Conservation (phyloP, 2,329 filamentous ascomycete species). For the Tolypocladium guangdongense region DNA sequence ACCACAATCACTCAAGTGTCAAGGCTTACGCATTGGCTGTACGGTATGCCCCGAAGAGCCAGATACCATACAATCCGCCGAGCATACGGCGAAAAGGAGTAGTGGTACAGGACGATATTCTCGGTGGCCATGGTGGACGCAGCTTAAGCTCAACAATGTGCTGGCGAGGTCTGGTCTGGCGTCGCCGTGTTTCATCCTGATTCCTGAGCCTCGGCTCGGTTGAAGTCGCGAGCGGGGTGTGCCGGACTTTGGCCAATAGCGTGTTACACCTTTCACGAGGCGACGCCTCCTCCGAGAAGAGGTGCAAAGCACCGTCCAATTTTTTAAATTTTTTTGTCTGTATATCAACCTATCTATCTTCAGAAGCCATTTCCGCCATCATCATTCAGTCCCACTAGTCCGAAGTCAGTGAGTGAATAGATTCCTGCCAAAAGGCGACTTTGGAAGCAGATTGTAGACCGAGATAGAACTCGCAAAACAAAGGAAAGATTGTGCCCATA, state of each 20-base stretch:
- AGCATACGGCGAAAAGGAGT: constrained; percentile 54
- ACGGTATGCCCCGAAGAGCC: constrained; percentile 51
- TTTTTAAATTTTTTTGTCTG: too few species aligned
- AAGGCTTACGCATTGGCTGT: constrained; percentile 51
- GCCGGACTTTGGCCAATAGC: constrained; percentile 6
- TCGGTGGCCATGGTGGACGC: constrained; percentile 9
- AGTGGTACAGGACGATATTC: constrained; percentile 52
- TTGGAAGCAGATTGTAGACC: neutral
- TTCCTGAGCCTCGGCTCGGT: constrained; percentile 3
- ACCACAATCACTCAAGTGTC: neutral
- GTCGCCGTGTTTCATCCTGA: too few species aligned
- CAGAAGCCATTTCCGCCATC: neutral
- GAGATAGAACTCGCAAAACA: neutral
- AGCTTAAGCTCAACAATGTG: neutral
- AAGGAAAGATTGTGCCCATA: neutral
- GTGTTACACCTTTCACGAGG: constrained; percentile 7
- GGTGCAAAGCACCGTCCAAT: neutral
- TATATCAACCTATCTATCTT: neutral
- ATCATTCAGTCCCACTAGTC: neutral
- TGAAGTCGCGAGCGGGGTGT: neutral
- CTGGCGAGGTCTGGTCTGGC: neutral
- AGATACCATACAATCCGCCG: constrained; percentile 57
- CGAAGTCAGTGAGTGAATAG: neutral
- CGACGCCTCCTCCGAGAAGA: neutral
- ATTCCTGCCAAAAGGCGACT: too few species aligned